These are phyloP conservation scores for Pisolithus microcarpus DNA, from an alignment of 768 basidiomycete species.

Conservation along the genomic window DNA sequence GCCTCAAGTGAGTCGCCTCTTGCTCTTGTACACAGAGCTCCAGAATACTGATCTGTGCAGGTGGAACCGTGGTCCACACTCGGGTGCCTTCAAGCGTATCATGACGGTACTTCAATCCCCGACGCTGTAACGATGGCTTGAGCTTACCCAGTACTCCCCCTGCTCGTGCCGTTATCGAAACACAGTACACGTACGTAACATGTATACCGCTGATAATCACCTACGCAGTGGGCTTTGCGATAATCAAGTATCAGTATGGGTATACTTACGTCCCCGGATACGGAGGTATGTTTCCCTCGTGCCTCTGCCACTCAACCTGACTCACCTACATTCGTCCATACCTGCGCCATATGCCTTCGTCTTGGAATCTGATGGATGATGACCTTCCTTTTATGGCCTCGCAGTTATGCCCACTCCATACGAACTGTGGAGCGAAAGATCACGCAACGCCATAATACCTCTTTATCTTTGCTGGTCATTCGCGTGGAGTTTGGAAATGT, in stretches of 20 bases:
- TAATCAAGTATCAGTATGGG: constrained; percentile 72
- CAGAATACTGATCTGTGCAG: constrained; percentile 26
- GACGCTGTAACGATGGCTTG: neutral
- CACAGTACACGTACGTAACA: constrained; percentile 67
- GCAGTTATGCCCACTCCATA: constrained; percentile 63
- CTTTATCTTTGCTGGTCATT: constrained; percentile 56
- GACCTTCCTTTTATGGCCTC: neutral
- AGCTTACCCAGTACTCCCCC: neutral
- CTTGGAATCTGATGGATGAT: neutral
- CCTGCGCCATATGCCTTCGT: neutral
- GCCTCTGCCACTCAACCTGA: neutral
- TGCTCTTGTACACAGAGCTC: neutral
- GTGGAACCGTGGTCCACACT: constrained; percentile 60
- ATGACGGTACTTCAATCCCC: constrained; percentile 57
- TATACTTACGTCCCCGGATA: constrained; percentile 37
- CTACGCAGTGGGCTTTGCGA: constrained; percentile 55
- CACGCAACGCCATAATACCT: constrained; percentile 53
- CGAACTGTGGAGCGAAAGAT: constrained; percentile 42
- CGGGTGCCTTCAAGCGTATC: constrained; percentile 76
- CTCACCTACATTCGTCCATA: neutral
- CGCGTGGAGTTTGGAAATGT: constrained; percentile 75
- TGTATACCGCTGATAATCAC: constrained; percentile 52
- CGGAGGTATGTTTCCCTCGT: constrained; percentile 40
- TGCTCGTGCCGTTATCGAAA: neutral
- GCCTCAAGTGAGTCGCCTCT: constrained; percentile 45